Percentiles rank a stretch among this genome's conserved stretches.
phyloP scores from a whole-genome alignment of 768 basidiomycete genomes.

The Macrolepiota dolichaula region DNA sequence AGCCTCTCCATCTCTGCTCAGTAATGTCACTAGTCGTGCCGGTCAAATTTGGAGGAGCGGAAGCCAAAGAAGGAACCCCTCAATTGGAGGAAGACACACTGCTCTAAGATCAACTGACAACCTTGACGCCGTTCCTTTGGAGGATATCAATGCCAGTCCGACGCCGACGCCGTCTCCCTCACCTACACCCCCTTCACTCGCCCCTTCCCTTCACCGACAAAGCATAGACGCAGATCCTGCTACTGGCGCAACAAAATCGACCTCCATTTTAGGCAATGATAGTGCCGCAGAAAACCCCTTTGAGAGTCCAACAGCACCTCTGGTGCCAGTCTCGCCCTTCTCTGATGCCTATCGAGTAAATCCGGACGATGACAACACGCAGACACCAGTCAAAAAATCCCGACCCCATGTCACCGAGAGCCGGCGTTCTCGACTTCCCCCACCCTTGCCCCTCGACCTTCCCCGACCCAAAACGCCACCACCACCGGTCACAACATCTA shows the following conservation, averaged over 20 bases:
- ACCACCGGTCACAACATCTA: slow-evolving; percentile 31
- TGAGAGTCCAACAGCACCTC: slow-evolving; percentile 4
- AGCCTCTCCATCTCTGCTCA: slow-evolving; percentile 44
- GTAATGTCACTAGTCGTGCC: slow-evolving; percentile 56
- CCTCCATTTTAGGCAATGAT: not conserved
- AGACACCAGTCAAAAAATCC: not conserved
- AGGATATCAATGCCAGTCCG: slow-evolving; percentile 43
- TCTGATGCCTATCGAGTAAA: slow-evolving; percentile 29
- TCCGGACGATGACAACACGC: slow-evolving; percentile 18
- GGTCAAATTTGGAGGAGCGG: slow-evolving; percentile 52
- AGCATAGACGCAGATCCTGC: not conserved
- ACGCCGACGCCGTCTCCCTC: slow-evolving; percentile 36
- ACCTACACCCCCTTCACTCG: not conserved
- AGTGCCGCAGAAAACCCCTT: slow-evolving; percentile 7
- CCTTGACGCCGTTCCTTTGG: slow-evolving; percentile 52
- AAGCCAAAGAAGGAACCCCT: slow-evolving; percentile 27
- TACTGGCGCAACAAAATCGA: not conserved
- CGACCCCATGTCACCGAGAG: not conserved
- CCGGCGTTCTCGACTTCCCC: slow-evolving; percentile 25
- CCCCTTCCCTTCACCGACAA: not conserved
- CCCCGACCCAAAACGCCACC: slow-evolving; percentile 40
- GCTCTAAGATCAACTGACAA: slow-evolving; percentile 49
- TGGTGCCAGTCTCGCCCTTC: slow-evolving; percentile 46
- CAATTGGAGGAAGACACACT: slow-evolving; percentile 34
- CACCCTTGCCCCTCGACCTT: slow-evolving; percentile 58